Base-by-base conservation (phyloP, 257 asterid species). In the Leptodermis oblonga region DNA sequence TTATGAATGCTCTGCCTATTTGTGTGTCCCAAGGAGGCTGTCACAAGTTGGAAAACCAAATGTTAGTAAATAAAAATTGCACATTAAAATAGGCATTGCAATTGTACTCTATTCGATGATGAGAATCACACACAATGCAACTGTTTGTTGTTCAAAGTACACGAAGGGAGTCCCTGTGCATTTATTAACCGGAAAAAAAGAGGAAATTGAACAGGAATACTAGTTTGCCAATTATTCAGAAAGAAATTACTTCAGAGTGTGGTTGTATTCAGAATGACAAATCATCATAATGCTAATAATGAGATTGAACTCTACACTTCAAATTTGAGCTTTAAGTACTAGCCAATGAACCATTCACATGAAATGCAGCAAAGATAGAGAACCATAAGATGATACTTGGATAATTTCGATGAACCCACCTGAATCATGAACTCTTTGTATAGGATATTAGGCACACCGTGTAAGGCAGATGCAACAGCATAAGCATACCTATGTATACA, bases 11-110 rank as follows among this genome's bases (percentile, higher is more conserved):
- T 77, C 87, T 85, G 60, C 95, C 95, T 4, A 87, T 88, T 70
- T 75, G 36, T 15, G 88, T 85, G 74, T 87, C 96, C 97, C 96
- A 92, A 11, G 98, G 98, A 78, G 98, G 98, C 98, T 92, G 96
- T 56, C 56, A 53, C 37, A 51, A 54, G 63, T 23, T 70, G 60
- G 52, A 65, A 77, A 64, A 53, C 52, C 1, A 46, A 62, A 26
- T 25, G 73, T 79, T 15, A 72, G 68, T 55, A 26, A 28, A 33
- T 30, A 51, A 7, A n/a, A 51, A 7, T 51, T 1, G 58, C 26
- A 51, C 12, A 7, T 20, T 22, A 51, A n/a, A n/a, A n/a, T n/a
- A n/a, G n/a, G n/a, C n/a, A n/a, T n/a, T n/a, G n/a, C n/a, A n/a
- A n/a, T n/a, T n/a, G n/a, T n/a, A n/a, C n/a, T n/a, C n/a, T n/a